Percentiles rank a stretch among this genome's conserved stretches.
Evolutionary conservation across 2,329 filamentous ascomycete species (phyloP).

Genomic region (Cordyceps javanica): DNA sequence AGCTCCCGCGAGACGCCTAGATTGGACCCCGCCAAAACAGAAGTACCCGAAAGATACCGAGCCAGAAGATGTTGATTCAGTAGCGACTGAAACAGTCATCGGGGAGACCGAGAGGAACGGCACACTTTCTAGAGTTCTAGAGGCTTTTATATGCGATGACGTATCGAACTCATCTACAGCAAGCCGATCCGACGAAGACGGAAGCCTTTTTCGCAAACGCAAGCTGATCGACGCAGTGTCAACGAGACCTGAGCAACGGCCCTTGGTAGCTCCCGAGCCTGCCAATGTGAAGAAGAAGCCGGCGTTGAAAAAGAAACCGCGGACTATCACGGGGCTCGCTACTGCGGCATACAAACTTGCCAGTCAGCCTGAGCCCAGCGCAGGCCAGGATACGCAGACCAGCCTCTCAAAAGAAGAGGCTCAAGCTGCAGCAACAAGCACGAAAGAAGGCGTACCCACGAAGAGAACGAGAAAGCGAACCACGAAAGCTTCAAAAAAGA

Average conservation of each 20-base stretch:
- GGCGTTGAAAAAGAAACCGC: constrained; percentile 58
- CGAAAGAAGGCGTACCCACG: background rate
- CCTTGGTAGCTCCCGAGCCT: constrained; percentile 17
- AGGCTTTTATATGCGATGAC: constrained; percentile 34
- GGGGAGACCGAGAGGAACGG: constrained; percentile 16
- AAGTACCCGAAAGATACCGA: constrained; percentile 25
- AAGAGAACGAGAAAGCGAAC: constrained; percentile 25
- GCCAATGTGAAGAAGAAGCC: constrained; percentile 43
- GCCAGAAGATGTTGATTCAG: constrained; percentile 24
- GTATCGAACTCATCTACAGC: constrained; percentile 13
- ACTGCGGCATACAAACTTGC: constrained; percentile 57
- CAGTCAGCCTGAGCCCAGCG: constrained; percentile 26
- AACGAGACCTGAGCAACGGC: constrained; percentile 16
- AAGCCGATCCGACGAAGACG: constrained; percentile 21
- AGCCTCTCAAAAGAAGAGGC: background rate
- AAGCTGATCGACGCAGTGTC: constrained; percentile 49
- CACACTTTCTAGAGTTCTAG: constrained; percentile 39
- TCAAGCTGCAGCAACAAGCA: background rate
- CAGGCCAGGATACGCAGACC: background rate
- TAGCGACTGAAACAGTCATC: background rate
- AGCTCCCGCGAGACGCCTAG: constrained; percentile 49
- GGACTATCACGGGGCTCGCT: constrained; percentile 72
- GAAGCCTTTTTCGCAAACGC: constrained; percentile 43
- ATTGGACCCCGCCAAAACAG: constrained; percentile 62
- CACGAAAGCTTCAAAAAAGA: constrained; percentile 25